These are phyloP conservation scores for Berberis vulgaris DNA, from an alignment of 164 flowering plant species.

Conservation along the genomic window DNA sequence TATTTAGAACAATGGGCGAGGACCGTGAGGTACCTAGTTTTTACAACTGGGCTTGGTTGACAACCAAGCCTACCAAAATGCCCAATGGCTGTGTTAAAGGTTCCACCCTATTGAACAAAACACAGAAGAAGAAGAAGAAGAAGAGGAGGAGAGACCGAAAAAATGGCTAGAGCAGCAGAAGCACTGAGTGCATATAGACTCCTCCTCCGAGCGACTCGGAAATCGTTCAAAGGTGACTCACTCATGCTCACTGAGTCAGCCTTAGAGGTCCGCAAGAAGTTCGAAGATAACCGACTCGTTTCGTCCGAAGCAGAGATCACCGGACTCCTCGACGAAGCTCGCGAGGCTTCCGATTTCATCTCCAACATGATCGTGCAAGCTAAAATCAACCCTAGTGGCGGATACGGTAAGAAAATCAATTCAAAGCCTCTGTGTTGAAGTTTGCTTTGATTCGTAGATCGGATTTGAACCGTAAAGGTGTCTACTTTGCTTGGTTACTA, in stretches of 20 bases:
- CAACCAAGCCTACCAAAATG: too few relatives aligned
- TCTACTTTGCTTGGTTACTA: too few relatives aligned
- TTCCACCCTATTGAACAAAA: too few relatives aligned
- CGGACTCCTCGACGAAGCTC: constrained; percentile 62
- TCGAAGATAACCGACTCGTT: constrained; percentile 70
- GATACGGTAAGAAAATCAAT: constrained; percentile 41
- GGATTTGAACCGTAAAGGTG: too few relatives aligned
- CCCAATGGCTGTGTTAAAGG: too few relatives aligned
- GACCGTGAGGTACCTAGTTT: too few relatives aligned
- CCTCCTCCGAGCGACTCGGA: constrained; percentile 63
- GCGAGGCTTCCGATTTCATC: constrained; percentile 69
- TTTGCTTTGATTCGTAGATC: too few relatives aligned
- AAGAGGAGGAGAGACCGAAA: constrained; percentile 1
- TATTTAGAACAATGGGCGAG: too few relatives aligned
- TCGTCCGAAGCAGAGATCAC: constrained; percentile 46
- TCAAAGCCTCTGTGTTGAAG: too few relatives aligned
- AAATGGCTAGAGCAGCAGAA: constrained; percentile 16
- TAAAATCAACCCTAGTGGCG: constrained; percentile 54
- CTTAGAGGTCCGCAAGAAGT: constrained; percentile 51
- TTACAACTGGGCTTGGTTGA: too few relatives aligned
- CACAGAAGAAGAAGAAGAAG: background rate
- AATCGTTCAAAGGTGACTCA: constrained; percentile 69
- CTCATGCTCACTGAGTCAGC: constrained; percentile 64
- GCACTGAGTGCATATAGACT: constrained; percentile 55
- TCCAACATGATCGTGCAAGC: constrained; percentile 90